phyloP scores from a whole-genome alignment of 1,284 basidiomycete species.

The Ceratobasidium papillatum region DNA sequence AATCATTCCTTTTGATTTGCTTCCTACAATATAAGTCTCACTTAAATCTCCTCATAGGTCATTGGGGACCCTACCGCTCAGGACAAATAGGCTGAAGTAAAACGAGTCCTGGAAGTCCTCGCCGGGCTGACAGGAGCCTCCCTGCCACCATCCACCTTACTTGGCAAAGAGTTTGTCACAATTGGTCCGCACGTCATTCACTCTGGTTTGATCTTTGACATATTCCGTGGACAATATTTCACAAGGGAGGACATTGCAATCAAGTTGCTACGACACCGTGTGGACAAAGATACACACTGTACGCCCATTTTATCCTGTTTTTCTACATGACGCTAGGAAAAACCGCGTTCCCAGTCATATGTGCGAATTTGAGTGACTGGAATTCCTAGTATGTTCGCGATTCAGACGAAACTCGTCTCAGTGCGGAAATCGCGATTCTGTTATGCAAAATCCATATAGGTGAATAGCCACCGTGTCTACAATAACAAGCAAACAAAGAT shows the following conservation, averaged over 20 bases:
- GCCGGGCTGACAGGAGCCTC: constrained; percentile 18
- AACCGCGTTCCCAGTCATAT: no score
- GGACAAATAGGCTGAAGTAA: neutral
- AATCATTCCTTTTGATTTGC: neutral
- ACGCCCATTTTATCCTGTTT: no score
- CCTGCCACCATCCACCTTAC: constrained; percentile 18
- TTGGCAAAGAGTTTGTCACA: constrained; percentile 18
- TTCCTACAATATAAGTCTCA: neutral
- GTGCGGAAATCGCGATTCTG: no score
- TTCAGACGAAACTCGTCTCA: no score
- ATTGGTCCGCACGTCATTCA: neutral
- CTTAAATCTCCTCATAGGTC: neutral
- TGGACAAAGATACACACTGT: constrained; percentile 16
- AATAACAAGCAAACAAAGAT: no score
- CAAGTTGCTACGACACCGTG: constrained; percentile 23
- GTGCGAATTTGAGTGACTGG: no score
- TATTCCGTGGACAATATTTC: constrained; percentile 19
- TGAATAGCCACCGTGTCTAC: no score
- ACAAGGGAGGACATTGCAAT: constrained; percentile 23
- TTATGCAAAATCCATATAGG: no score
- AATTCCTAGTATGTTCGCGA: no score
- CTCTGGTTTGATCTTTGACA: constrained; percentile 2
- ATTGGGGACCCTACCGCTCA: neutral
- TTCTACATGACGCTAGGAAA: no score
- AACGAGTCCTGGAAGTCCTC: neutral